Evolutionary conservation across 371 early-diverging fungal genomes (phyloP).

Genomic region (Coemansia sp.): DNA sequence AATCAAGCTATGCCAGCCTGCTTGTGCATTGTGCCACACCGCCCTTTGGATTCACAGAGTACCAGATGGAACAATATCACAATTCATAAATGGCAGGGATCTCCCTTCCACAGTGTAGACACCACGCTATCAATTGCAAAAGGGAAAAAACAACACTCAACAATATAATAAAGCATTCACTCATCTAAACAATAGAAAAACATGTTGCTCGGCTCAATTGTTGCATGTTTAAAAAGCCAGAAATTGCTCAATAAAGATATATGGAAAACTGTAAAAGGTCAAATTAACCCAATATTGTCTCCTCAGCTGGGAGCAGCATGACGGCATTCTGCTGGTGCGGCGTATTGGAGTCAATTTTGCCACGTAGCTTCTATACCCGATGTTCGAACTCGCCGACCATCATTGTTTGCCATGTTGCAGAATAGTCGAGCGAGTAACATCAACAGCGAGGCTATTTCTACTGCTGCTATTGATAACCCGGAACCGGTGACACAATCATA

Average conservation of each 20-base stretch:
- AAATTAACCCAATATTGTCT: background rate
- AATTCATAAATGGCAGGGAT: background rate
- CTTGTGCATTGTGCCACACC: background rate
- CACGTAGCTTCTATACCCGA: slow-evolving; percentile 49
- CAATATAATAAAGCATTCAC: background rate
- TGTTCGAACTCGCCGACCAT: slow-evolving; percentile 45
- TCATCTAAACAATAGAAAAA: background rate
- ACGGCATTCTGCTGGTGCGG: no score
- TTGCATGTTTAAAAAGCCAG: background rate
- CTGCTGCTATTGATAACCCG: no score
- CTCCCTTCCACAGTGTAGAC: background rate
- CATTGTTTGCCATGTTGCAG: background rate
- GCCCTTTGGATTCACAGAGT: background rate
- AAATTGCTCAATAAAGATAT: background rate
- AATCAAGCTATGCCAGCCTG: background rate
- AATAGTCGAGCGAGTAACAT: no score
- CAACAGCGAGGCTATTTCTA: no score
- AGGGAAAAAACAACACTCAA: background rate
- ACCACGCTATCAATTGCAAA: background rate
- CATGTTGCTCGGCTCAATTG: background rate
- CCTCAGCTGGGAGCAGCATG: no score
- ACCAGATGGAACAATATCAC: background rate
- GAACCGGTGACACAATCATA: no score
- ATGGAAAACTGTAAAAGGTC: background rate
- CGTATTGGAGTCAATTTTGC: slow-evolving; percentile 49